Base-by-base conservation (phyloP, 495 filamentous ascomycete genomes). In the Tuber melanosporum region DNA sequence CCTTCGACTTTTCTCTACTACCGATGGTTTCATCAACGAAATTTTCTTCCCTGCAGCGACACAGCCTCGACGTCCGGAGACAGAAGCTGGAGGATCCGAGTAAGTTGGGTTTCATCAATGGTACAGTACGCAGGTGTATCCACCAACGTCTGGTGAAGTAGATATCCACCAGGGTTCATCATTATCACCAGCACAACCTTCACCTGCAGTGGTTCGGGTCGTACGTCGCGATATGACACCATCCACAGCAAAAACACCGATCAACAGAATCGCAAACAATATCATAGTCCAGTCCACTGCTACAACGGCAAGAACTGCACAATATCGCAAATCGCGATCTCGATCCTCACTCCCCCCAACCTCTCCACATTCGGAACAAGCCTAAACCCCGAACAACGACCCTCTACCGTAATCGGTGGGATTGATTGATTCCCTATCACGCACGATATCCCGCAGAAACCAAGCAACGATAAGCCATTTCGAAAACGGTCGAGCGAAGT, bases 191-290 rank as follows among this genome's bases (percentile, higher is more conserved):
- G n/a, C 12, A 1, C 52, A 57, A 57, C 57, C n/a, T 32, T 66
- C 57, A 32, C 57, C 12, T 17, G n/a, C 57, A 17, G n/a, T 32
- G n/a, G n/a, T 66, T 66, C 57, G 57, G 57, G 26, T 66, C 57
- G 57, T n/a, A 32, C 1, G 57, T 66, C 57, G 5, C 12, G 57
- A 32, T 66, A 32, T 17, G 57, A 32, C 26, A 32, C 2, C 45
- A 17, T 32, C 26, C 10, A 66, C 12, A 66, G 57, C n/a, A 7
- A 66, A 66, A 66, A 32, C 10, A 10, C 57, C 57, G 57, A 66
- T 66, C 57, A 66, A 66, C n/a, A 66, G 57, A 32, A 32, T 66
- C 57, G 57, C 15, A 66, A 32, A 66, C 57, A 66, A 66, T 66
- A 66, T 32, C 9, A 32, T 32, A 32, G 57, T 66, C 26, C 45